Base-by-base conservation (phyloP, 345 rosid species). In the Mercurialis annua region DNA sequence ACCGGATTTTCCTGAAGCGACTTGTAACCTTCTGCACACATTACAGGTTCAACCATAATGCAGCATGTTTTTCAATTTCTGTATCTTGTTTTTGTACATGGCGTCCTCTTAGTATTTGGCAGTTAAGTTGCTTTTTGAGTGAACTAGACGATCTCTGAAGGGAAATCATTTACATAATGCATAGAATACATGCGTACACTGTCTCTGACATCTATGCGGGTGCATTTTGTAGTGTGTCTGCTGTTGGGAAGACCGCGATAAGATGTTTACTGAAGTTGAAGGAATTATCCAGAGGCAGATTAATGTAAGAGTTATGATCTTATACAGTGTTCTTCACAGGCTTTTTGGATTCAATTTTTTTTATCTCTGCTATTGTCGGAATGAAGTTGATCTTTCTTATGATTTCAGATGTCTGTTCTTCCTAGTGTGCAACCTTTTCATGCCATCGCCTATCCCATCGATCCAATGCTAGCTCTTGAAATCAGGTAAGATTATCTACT, bases 371-470 rank as follows among this genome's bases (percentile, higher is more conserved):
- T 30, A 55, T 29, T 18, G 36, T 17, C 43, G 7, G 18, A 42
- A 5, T 31, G 26, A 27, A 44, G 46, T 34, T 62, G 11, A 47
- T 29, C 12, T 33, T 48, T 50, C 50, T 71, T 26, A 17, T 67
- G 24, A 23, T 76, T 66, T 65, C 88, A 94, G 99, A 82, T 85
- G 87, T 85, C 97, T 20, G 88, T 85, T 72, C 85, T 94, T 65
- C 99, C 99, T 15, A 94, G 98, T 59, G 98, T 94, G 62, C 99
- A 94, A 71, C 99, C 99, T 67, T 94, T 94, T 78, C 99, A 94
- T 81, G 99, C 98, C 29, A 89, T 94, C 71, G 99, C 99, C 65
- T 92, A 92, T 82, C 99, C 99, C 53, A 83, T 95, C 54, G 98
- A 95, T 81, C 79, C 97, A 27, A 76, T 89, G 77, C 96, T 95